phyloP scores from a whole-genome alignment of 202 grass and related monocot species.

The Setaria viridis region DNA sequence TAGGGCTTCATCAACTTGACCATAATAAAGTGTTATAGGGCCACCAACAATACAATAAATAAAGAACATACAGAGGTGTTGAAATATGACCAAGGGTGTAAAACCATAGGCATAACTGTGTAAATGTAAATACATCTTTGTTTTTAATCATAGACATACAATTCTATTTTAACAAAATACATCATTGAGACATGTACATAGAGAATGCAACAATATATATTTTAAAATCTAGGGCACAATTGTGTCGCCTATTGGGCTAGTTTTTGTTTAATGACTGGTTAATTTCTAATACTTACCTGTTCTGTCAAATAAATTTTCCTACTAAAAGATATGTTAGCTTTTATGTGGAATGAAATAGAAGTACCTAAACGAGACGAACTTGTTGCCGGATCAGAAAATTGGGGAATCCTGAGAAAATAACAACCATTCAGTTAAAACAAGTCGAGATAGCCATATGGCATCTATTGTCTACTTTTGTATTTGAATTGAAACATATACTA shows the following conservation, averaged over 20 bases:
- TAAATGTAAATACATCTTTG: no score
- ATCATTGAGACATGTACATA: neutral
- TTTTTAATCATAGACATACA: neutral
- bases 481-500: neutral
- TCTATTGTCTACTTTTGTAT: neutral
- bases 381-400: neutral
- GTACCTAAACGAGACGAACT: neutral
- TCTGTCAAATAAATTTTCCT: neutral
- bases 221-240: neutral
- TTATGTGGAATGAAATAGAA: neutral
- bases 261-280: neutral
- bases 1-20: no score
- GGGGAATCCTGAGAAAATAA: neutral
- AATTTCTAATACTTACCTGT: neutral
- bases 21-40: no score
- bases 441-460: neutral
- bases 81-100: no score
- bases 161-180: neutral
- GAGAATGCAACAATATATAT: neutral
- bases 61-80: no score
- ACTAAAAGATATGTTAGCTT: neutral
- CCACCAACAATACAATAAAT: no score
- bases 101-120: no score
- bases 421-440: neutral
- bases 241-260: neutral